phyloP scores from a whole-genome alignment of 345 rosid genomes.

The Fremontodendron californicum region DNA sequence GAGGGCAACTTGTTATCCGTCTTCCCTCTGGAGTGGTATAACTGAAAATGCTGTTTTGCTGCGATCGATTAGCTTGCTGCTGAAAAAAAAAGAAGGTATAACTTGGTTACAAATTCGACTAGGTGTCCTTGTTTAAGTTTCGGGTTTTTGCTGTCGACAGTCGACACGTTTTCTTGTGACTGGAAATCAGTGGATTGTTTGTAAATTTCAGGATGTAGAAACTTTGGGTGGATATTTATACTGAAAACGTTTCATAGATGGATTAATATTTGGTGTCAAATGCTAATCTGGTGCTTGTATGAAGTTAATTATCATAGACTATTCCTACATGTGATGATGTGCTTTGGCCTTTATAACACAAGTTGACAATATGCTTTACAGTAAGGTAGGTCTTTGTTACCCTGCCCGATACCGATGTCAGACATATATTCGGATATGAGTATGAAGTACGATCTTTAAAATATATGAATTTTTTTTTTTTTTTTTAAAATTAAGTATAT shows the following conservation, averaged over 20 bases:
- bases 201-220: slow-evolving; percentile 31
- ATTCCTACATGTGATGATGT: background rate
- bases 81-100: background rate
- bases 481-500: too few species aligned
- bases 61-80: slow-evolving; percentile 13
- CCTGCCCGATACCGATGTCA: too few species aligned
- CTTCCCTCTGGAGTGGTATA: slow-evolving; percentile 98
- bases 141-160: slow-evolving; percentile 13
- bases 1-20: slow-evolving; percentile 96
- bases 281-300: background rate
- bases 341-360: background rate
- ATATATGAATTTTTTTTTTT: too few species aligned
- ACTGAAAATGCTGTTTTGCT: slow-evolving; percentile 15
- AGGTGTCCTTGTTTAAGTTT: slow-evolving; percentile 7
- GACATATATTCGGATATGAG: too few species aligned
- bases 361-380: too few species aligned
- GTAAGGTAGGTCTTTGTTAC: too few species aligned
- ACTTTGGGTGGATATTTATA: slow-evolving; percentile 28
- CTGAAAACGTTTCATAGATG: slow-evolving; percentile 11
- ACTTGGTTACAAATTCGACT: slow-evolving; percentile 13
- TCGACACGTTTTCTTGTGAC: slow-evolving; percentile 7
- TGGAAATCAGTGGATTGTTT: slow-evolving; percentile 24
- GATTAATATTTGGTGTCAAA: background rate
- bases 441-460: too few species aligned
- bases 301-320: slow-evolving; percentile 5